Percentiles rank a stretch among this genome's conserved stretches.
phyloP scores from a whole-genome alignment of 345 rosid genomes.

The Syzygium jambos region DNA sequence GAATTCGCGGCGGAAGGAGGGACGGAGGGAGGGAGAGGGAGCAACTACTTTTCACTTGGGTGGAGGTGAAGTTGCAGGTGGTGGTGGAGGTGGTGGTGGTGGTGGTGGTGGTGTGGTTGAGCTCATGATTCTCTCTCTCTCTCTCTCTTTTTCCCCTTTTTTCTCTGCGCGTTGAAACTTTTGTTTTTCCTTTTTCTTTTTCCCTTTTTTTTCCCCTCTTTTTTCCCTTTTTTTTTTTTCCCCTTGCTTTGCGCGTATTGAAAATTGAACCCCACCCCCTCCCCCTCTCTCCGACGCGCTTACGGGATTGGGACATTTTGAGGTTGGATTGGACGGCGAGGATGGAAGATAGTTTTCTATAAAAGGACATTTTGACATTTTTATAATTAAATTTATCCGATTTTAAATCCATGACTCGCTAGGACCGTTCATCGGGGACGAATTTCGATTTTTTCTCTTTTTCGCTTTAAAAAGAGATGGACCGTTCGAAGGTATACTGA shows the following conservation, averaged over 20 bases:
- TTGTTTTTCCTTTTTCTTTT: not conserved
- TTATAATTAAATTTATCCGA: too few species aligned
- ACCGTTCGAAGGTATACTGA: too few species aligned
- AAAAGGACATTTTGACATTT: too few species aligned
- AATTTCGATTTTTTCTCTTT: too few species aligned
- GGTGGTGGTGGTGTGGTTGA: not conserved
- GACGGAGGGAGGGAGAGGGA: not conserved
- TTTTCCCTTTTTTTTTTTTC: not conserved
- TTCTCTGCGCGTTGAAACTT: conserved; percentile 4
- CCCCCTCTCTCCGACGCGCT: not conserved
- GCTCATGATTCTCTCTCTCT: not conserved
- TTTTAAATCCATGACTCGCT: too few species aligned
- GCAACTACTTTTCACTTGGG: not conserved
- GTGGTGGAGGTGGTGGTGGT: not conserved
- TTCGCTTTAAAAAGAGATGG: too few species aligned
- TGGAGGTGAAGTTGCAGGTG: not conserved
- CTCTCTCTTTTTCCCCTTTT: not conserved
- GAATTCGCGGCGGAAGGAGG: not conserved
- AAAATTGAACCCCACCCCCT: not conserved
- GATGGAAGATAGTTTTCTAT: not conserved
- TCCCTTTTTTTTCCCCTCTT: not conserved
- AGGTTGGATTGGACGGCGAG: not conserved
- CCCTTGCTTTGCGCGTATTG: not conserved
- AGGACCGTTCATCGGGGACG: too few species aligned
- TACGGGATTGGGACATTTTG: not conserved